phyloP scores from a whole-genome alignment of 371 early-diverging fungal genomes.

The Lichtheimia hyalospora region DNA sequence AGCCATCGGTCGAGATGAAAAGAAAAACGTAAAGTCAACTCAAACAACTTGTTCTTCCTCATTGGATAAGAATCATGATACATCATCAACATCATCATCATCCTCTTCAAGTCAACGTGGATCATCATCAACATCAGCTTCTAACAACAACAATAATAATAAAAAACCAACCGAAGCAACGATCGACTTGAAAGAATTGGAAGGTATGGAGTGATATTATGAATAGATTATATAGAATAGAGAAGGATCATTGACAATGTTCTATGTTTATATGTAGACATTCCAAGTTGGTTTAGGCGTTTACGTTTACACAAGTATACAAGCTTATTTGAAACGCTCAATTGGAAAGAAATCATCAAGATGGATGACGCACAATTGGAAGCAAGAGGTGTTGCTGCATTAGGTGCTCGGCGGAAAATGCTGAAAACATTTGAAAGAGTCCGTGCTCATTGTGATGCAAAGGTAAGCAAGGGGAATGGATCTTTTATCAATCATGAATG shows the following conservation, averaged over 20 bases:
- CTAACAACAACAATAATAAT: conserved; percentile 26
- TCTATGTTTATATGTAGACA: conserved; percentile 50
- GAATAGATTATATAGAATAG: too few relatives aligned
- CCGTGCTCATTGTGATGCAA: conserved; percentile 48
- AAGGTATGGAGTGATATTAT: conserved; percentile 44
- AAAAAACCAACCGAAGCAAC: conserved; percentile 71
- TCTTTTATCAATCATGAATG: background rate
- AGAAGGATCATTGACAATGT: too few relatives aligned
- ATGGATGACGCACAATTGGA: conserved; percentile 81
- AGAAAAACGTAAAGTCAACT: background rate
- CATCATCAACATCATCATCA: background rate
- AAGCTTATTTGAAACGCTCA: conserved; percentile 78
- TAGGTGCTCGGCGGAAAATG: conserved; percentile 96
- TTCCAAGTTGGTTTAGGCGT: conserved; percentile 86
- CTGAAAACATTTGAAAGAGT: conserved; percentile 93
- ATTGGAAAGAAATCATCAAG: conserved; percentile 86
- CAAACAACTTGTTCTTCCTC: background rate
- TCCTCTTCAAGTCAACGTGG: conserved; percentile 2
- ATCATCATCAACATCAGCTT: conserved; percentile 11
- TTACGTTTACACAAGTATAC: conserved; percentile 95
- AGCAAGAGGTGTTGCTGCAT: conserved; percentile 88
- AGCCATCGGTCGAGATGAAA: conserved; percentile 28
- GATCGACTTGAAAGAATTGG: conserved; percentile 70
- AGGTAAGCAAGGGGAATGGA: conserved; percentile 36
- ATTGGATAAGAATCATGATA: too few relatives aligned